Conservation (phyloP, 1,284 basidiomycete genomes). For the Fomitiporia mediterranea region DNA sequence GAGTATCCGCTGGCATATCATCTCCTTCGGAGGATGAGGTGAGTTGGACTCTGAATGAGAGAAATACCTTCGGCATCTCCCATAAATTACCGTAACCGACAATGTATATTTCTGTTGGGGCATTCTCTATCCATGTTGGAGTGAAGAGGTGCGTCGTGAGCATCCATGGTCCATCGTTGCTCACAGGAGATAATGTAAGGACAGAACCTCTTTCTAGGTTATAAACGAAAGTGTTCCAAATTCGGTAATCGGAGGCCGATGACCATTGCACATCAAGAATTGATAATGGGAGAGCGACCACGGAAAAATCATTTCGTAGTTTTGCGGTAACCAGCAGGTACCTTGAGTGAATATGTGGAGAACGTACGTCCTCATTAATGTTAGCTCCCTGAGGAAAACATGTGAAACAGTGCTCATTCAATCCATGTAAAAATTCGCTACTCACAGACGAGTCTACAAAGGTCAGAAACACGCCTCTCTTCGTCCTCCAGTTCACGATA, state of each 20-base stretch:
- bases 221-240: background rate
- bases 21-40: too few species aligned
- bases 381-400: background rate
- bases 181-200: background rate
- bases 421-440: background rate
- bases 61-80: background rate
- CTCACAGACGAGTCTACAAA: background rate
- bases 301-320: background rate
- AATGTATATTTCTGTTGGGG: background rate
- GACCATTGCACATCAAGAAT: constrained; percentile 1
- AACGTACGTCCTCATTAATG: background rate
- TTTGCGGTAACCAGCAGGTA: background rate
- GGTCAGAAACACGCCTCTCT: background rate
- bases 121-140: background rate
- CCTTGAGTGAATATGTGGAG: background rate
- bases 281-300: background rate
- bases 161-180: background rate
- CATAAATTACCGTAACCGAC: background rate
- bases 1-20: background rate
- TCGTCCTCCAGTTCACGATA: background rate
- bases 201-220: background rate
- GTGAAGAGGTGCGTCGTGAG: background rate
- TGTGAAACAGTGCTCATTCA: background rate
- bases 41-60: background rate
- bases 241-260: background rate